These are phyloP conservation scores for Penicillium sp. DNA, from an alignment of 2,329 filamentous ascomycete species.

Conservation along the genomic window DNA sequence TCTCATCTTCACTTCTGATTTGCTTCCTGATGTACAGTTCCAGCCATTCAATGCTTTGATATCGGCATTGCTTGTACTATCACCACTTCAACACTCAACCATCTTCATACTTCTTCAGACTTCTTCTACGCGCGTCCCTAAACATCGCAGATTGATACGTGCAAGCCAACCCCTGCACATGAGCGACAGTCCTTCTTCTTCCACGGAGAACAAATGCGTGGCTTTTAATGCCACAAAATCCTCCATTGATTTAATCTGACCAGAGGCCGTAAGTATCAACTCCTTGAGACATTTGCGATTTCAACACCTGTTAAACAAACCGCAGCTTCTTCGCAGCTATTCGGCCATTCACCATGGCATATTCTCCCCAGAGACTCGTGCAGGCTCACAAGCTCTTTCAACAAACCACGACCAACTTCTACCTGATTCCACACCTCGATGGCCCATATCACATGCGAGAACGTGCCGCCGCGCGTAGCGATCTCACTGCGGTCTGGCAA, in stretches of 20 bases:
- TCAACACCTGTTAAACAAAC: neutral
- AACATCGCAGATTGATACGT: neutral
- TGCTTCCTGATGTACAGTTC: neutral
- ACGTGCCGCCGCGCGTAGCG: neutral
- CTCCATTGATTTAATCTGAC: neutral
- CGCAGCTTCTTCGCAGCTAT: neutral
- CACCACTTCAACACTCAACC: neutral
- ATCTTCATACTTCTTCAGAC: neutral
- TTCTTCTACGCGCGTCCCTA: neutral
- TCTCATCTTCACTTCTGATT: neutral
- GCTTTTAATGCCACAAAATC: neutral
- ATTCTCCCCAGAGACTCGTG: neutral
- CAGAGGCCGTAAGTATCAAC: neutral
- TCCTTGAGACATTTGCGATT: neutral
- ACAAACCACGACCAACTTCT: neutral
- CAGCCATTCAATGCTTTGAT: neutral
- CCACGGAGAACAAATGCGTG: neutral
- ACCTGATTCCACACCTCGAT: neutral
- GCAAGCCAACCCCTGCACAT: neutral
- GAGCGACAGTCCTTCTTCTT: neutral
- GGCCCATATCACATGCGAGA: neutral
- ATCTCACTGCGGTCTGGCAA: neutral
- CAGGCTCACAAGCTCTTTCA: neutral
- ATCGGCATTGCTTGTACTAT: neutral
- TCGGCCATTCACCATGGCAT: neutral